Base-by-base conservation (phyloP, 176 grass and related monocot genomes). In the Rhynchospora pubera region DNA sequence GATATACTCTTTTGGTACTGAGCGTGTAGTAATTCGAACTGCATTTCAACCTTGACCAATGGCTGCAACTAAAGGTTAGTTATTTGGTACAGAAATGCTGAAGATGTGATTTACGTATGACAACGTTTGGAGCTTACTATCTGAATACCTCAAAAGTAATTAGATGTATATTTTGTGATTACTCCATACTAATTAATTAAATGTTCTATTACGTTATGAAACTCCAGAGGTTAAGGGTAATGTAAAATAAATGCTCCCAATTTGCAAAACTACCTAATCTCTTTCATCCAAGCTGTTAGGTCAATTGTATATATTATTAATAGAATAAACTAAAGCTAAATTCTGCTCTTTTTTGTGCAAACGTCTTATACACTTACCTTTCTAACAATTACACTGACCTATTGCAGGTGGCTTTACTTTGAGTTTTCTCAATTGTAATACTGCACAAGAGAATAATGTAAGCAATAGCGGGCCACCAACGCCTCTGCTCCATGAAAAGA, bases 21-120 rank as follows among this genome's bases (percentile, higher is more conserved):
- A 46, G 62, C 0, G 43, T 66, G 14, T 81, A 9, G 12, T 81
- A 23, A 51, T 30, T 51, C 34, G 47, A 82, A 21, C 61, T 66
- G 47, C 28, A 45, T 12, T 58, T 48, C 16, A 2, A 62, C 24
- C 62, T 18, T n/a, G 23, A 7, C 44, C 22, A 30, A 66, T 82
- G 60, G 22, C 79, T 6, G 23, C 79, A 28, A 63, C 26, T 3
- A 66, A 82, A 48, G 79, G 79, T 82, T 28, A 53, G 58, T 82
- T 26, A 82, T 53, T 82, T 48, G 21, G 2, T 82, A 72, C 46
- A 50, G 15, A 39, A 61, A 61, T 22, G 7, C 2, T 61, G 3
- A 61, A 61, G 19, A 0, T 21, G 55, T 57, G 19, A 61, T 61
- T 61, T 61, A 61, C 7, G 19, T 61, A 23, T 23, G 19, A 61